Evolutionary conservation across 2,329 filamentous ascomycete species (phyloP).

Genomic region (Coniochaeta sp.): DNA sequence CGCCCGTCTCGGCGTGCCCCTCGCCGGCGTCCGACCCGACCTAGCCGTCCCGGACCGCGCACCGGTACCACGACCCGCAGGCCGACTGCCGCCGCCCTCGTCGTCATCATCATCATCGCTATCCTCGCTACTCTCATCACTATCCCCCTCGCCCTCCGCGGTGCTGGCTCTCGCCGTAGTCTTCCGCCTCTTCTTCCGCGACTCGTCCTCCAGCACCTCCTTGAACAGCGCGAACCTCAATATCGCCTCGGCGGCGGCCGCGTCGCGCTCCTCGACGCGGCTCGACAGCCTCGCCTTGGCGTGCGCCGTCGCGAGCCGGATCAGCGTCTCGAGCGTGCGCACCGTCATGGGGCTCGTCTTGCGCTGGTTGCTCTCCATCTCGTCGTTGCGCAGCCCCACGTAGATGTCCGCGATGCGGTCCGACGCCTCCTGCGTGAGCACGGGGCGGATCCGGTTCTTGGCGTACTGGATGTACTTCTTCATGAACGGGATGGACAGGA

Average conservation of each 20-base stretch:
- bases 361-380: conserved; percentile 88
- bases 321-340: conserved; percentile 94
- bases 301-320: conserved; percentile 92
- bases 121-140: conserved; percentile 50
- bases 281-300: conserved; percentile 87
- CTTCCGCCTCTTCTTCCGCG: conserved; percentile 76
- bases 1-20: conserved; percentile 11
- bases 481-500: conserved; percentile 94
- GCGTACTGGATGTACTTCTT: conserved; percentile 99
- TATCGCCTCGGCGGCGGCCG: conserved; percentile 79
- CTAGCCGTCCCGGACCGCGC: conserved; percentile 16
- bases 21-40: background rate
- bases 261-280: conserved; percentile 83
- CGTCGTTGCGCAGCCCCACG: conserved; percentile 88
- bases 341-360: conserved; percentile 94
- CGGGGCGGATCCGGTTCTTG: conserved; percentile 82
- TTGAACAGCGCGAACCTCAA: conserved; percentile 95
- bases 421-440: conserved; percentile 83
- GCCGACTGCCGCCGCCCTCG: conserved; percentile 40
- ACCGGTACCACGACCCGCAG: too few species aligned
- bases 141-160: conserved; percentile 39
- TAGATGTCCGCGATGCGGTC: conserved; percentile 90
- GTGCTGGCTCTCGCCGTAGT: conserved; percentile 50
- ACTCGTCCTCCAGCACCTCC: conserved; percentile 75
- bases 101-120: conserved; percentile 53